Percentiles rank a stretch among this genome's conserved stretches.
These are phyloP conservation scores for Chlorella variabilis DNA, from an alignment of 163 green algal genomes.

Conservation along the genomic window DNA sequence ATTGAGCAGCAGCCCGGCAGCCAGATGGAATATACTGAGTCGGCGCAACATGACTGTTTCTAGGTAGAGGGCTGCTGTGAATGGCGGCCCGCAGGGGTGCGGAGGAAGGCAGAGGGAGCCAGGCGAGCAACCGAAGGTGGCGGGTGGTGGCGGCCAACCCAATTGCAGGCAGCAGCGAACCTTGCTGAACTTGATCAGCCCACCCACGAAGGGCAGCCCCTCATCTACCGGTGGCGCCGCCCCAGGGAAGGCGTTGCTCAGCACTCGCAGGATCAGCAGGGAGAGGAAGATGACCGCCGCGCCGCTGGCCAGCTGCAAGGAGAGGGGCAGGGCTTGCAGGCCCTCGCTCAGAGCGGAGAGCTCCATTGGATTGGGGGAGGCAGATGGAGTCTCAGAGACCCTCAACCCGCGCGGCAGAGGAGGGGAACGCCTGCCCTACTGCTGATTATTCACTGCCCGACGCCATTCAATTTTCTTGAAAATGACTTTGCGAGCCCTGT, in stretches of 20 bases:
- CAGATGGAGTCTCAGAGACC: too few relatives aligned
- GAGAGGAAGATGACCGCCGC: conserved; percentile 12
- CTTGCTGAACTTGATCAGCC: conserved; percentile 92
- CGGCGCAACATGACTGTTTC: too few relatives aligned
- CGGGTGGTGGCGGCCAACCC: neutral
- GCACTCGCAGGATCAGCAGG: conserved; percentile 39
- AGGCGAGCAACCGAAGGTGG: neutral
- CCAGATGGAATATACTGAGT: too few relatives aligned
- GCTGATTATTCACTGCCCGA: too few relatives aligned
- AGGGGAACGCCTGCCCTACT: too few relatives aligned
- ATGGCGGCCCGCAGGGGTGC: too few relatives aligned
- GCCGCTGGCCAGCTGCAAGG: conserved; percentile 2
- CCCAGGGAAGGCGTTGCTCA: conserved; percentile 55
- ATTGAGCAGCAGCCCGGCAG: neutral
- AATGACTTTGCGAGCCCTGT: too few relatives aligned
- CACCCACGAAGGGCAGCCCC: conserved; percentile 91
- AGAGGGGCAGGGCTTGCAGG: conserved; percentile 31
- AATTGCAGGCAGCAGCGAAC: conserved; percentile 36
- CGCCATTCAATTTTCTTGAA: too few relatives aligned
- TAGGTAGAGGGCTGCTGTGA: too few relatives aligned
- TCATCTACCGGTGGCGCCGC: conserved; percentile 86
- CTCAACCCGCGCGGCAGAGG: too few relatives aligned
- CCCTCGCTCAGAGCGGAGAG: neutral
- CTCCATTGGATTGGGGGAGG: neutral
- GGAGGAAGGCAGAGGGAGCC: neutral